A percentile compares a stretch with the other conserved stretches of the same genome.
Evolutionary conservation across 2,329 filamentous ascomycete genomes (phyloP).

Genomic region (Apiospora aurea): DNA sequence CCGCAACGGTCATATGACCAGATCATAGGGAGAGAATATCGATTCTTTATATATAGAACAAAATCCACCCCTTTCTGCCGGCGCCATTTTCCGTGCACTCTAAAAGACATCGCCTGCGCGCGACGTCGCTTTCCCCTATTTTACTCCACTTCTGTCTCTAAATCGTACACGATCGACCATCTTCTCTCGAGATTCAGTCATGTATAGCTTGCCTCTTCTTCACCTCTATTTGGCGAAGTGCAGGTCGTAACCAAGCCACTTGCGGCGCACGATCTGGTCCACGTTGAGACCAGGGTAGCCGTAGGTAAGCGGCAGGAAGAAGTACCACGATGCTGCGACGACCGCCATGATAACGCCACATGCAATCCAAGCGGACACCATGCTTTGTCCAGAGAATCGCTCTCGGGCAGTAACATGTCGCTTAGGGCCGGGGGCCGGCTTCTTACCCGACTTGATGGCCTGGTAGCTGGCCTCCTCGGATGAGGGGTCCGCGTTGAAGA

Average conservation of each 20-base stretch:
- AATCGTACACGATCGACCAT: slow-evolving; percentile 17
- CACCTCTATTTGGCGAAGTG: slow-evolving; percentile 93
- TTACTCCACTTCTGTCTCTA: neutral
- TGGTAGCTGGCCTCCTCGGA: slow-evolving; percentile 61
- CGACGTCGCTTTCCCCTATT: neutral
- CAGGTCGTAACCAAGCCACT: slow-evolving; percentile 96
- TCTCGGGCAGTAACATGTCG: slow-evolving; percentile 81
- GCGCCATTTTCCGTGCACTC: neutral
- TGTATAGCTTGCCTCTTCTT: neutral
- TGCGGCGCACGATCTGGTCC: slow-evolving; percentile 79
- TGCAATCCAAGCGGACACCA: slow-evolving; percentile 82
- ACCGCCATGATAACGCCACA: slow-evolving; percentile 71
- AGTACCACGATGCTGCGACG: slow-evolving; percentile 82
- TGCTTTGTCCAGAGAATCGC: slow-evolving; percentile 79
- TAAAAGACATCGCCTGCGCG: neutral
- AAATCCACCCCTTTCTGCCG: neutral
- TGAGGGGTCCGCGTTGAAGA: slow-evolving; percentile 87
- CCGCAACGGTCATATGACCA: neutral
- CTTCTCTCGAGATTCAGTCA: slow-evolving; percentile 12
- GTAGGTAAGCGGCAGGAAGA: slow-evolving; percentile 95
- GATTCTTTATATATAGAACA: neutral
- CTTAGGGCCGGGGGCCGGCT: slow-evolving; percentile 49
- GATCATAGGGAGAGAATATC: neutral
- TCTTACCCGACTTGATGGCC: slow-evolving; percentile 53
- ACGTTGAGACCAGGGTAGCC: slow-evolving; percentile 88